Evolutionary conservation across 2,329 filamentous ascomycete species (phyloP).

Genomic region (Aspergillus sp.): DNA sequence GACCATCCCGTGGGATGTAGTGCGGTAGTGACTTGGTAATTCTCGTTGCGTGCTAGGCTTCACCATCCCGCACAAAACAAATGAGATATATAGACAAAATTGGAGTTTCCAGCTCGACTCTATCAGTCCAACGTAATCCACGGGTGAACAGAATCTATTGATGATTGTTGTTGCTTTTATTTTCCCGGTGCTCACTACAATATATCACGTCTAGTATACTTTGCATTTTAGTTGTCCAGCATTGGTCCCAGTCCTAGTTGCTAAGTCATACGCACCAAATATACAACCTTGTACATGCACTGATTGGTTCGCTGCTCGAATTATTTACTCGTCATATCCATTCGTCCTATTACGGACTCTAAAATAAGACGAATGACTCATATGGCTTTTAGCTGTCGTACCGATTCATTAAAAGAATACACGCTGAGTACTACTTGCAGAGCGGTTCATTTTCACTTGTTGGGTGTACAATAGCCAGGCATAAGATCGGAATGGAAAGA

Average conservation of each 20-base stretch:
- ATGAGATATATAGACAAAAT: not conserved
- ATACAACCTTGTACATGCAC: not conserved
- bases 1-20: not conserved
- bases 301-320: not conserved
- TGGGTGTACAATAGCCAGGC: not conserved
- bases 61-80: not conserved
- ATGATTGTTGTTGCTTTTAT: not conserved
- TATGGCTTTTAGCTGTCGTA: not conserved
- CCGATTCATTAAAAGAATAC: not conserved
- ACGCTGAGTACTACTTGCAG: not conserved
- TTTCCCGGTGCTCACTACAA: not conserved
- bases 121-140: not conserved
- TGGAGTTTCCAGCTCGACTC: not conserved
- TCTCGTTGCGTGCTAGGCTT: not conserved
- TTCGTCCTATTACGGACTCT: not conserved
- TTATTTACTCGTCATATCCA: not conserved
- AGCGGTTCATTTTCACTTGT: not conserved
- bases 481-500: not conserved
- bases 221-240: not conserved
- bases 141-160: not conserved
- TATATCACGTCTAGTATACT: not conserved
- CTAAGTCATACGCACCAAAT: not conserved
- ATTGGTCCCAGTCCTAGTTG: not conserved
- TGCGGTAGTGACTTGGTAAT: not conserved
- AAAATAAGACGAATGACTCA: not conserved